Percentiles rank a stretch among this genome's conserved stretches.
phyloP scores from a whole-genome alignment of 352 stramenopile species.

The Lagenidium sp. region DNA sequence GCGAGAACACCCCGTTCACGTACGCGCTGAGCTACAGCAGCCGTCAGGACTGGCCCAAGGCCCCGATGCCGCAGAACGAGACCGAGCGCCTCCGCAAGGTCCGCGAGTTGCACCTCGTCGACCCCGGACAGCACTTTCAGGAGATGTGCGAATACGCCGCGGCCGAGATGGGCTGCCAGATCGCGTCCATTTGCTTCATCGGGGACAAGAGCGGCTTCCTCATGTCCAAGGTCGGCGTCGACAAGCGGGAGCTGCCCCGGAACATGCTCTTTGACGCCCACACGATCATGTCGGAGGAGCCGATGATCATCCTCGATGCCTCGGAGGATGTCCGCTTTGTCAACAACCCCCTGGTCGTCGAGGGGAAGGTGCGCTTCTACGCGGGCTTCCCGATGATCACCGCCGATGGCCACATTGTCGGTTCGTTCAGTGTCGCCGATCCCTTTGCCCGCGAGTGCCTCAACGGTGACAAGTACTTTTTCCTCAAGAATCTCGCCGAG shows the following conservation, averaged over 20 bases:
- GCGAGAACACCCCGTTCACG: constrained; percentile 65
- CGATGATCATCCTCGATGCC: constrained; percentile 76
- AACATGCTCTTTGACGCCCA: constrained; percentile 77
- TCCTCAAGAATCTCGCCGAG: constrained; percentile 78
- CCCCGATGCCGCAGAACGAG: constrained; percentile 62
- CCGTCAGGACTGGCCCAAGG: constrained; percentile 77
- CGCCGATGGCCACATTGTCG: constrained; percentile 50
- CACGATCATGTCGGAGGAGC: constrained; percentile 68
- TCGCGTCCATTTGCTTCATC: constrained; percentile 76
- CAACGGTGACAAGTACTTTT: constrained; percentile 69
- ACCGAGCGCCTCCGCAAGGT: constrained; percentile 55
- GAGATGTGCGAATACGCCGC: constrained; percentile 84
- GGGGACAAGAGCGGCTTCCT: constrained; percentile 82
- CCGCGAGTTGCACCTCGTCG: constrained; percentile 58
- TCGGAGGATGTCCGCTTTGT: constrained; percentile 69
- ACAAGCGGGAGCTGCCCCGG: constrained; percentile 68
- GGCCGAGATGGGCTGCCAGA: constrained; percentile 72
- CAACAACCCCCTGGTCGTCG: constrained; percentile 69
- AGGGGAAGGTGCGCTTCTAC: constrained; percentile 77
- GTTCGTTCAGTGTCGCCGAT: constrained; percentile 71
- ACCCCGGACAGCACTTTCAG: constrained; percentile 76
- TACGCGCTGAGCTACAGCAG: constrained; percentile 78
- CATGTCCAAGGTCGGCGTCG: constrained; percentile 68
- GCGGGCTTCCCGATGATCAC: constrained; percentile 71
- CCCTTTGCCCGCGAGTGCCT: constrained; percentile 66